Evolutionary conservation across 2,329 filamentous ascomycete genomes (phyloP).

Genomic region (Boeremia lycopersici): DNA sequence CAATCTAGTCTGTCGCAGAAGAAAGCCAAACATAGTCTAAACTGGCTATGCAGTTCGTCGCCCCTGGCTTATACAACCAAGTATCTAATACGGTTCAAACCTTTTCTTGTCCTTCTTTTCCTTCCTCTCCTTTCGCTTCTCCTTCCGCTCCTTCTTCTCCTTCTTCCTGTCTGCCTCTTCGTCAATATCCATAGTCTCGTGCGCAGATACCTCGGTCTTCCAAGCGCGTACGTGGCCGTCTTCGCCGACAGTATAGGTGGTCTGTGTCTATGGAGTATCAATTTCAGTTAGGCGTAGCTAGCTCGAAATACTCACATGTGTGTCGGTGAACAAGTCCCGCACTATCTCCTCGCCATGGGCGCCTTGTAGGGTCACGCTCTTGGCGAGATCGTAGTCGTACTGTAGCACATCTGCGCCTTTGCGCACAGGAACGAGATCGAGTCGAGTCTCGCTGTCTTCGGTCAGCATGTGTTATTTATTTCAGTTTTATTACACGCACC

Average conservation of each 20-base stretch:
- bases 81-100: conserved; percentile 46
- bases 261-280: conserved; percentile 32
- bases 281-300: background rate
- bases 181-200: conserved; percentile 34
- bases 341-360: conserved; percentile 58
- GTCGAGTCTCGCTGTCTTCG: conserved; percentile 26
- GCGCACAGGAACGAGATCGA: conserved; percentile 41
- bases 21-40: too few species aligned
- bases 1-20: too few species aligned
- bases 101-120: conserved; percentile 45
- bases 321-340: conserved; percentile 52
- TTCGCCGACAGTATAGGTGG: conserved; percentile 57
- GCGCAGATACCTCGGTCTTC: conserved; percentile 33
- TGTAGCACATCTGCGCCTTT: conserved; percentile 31
- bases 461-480: conserved; percentile 1
- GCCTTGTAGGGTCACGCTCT: conserved; percentile 43
- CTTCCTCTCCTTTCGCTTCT: conserved; percentile 43
- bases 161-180: conserved; percentile 26
- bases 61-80: background rate
- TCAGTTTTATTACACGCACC: conserved; percentile 54
- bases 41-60: too few species aligned
- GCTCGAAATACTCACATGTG: conserved; percentile 30
- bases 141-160: conserved; percentile 39
- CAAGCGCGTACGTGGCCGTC: conserved; percentile 55
- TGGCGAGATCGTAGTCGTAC: conserved; percentile 36